phyloP scores from a whole-genome alignment of 306 rosid genomes.

The Prunus campanulata region DNA sequence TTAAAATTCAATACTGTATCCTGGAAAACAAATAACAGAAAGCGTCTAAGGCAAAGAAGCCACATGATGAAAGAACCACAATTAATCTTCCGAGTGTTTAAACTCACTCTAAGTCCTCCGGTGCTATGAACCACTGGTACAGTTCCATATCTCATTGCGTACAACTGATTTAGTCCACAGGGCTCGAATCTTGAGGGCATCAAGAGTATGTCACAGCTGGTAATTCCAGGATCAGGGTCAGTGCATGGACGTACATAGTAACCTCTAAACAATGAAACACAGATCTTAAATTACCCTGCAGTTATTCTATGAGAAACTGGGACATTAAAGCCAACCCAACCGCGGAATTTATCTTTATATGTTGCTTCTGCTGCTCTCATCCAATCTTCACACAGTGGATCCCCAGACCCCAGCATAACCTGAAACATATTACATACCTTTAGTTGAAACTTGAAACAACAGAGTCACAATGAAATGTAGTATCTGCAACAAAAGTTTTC shows the following conservation, averaged over 20 bases:
- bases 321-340: constrained; percentile 89
- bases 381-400: constrained; percentile 65
- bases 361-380: constrained; percentile 72
- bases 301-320: constrained; percentile 86
- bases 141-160: constrained; percentile 95
- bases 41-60: constrained; percentile 13
- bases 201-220: constrained; percentile 81
- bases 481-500: not conserved
- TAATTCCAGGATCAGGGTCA: constrained; percentile 29
- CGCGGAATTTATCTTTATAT: constrained; percentile 71
- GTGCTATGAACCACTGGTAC: constrained; percentile 87
- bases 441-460: not conserved
- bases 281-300: constrained; percentile 62
- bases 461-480: not conserved
- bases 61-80: constrained; percentile 3
- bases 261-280: constrained; percentile 11
- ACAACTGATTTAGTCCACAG: constrained; percentile 82
- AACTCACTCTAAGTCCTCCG: constrained; percentile 92
- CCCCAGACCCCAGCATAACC: constrained; percentile 94
- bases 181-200: constrained; percentile 96
- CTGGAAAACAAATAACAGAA: constrained; percentile 40
- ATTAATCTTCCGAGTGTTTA: constrained; percentile 14
- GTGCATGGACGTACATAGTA: constrained; percentile 14
- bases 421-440: constrained; percentile 28
- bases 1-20: constrained; percentile 68